Base-by-base conservation (phyloP, 306 rosid species). In the Glycine latifolia region DNA sequence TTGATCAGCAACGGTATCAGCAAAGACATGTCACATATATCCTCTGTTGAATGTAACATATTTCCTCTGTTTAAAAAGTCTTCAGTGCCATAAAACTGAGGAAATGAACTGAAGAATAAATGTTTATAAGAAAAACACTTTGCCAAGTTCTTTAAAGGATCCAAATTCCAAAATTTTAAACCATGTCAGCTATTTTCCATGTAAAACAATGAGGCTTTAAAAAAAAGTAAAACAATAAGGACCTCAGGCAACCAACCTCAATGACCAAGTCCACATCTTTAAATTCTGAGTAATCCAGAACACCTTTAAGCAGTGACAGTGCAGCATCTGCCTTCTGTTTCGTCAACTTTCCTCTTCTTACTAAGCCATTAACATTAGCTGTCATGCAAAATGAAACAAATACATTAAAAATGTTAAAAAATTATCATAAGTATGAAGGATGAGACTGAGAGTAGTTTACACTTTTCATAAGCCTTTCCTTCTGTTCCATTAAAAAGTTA, bases 241-340 rank as follows among this genome's bases (percentile, higher is more conserved):
- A 63, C 61, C 74, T 81, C 14, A 63, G 73, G 62, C 73, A 60
- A 84, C 83, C 48, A 71, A 93, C 98, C 99, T 96, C 99, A 83
- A 96, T 91, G 82, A 93, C 99, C 91, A 96, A 70, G 86, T 92
- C 98, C 68, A 87, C 92, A 82, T 96, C 97, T 79, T 84, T 93
- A 82, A 93, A 92, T 69, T 91, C 94, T 13, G 92, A 53, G 86
- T 93, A 96, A 86, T 94, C 97, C 75, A 96, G 79, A 80, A 85
- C 92, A 65, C 97, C 99, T 89, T 93, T 92, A 83, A 93, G 94
- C 82, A 85, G 77, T n/a, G 87, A 84, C 13, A 96, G 87, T 44
- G 91, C 81, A 86, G 79, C 83, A 7, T 88, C 91, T 65, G 90
- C 97, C 85, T 90, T 94, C 49, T 90, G 91, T 76, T 82, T 88